Base-by-base conservation (phyloP, 306 rosid genomes). In the Luffa aegyptiaca region DNA sequence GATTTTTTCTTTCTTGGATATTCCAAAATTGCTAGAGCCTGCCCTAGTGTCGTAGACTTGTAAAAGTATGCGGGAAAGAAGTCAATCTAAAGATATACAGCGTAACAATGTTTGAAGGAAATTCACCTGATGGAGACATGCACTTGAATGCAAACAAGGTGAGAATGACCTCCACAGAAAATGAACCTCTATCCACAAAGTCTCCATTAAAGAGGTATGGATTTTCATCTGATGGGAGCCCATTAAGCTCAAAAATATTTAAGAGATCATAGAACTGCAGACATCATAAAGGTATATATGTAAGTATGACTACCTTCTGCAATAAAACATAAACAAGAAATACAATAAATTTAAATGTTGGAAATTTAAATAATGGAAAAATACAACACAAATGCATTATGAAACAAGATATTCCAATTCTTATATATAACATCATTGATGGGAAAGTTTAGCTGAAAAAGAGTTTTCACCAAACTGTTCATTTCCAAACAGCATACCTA, bases 191-290 rank as follows among this genome's bases (percentile, higher is more conserved):
- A 80, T 96, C 99, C 84, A 96, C 99, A 85, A 96, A 96, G 88
- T 96, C 99, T 64, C 99, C 99, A 72, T 96, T 96, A 77, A 96
- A 96, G 42, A 96, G 93, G 83, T 93, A 96, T 1, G 99, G 99
- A 89, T 96, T 96, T 83, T 96, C 98, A n/a, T 96, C 98, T 26
- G 99, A 96, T 39, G 99, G 99, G 87, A 96, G 96, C 80, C 99
- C 99, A 73, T 96, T 96, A 62, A 91, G 98, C 94, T 96, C 99
- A 89, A 96, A 96, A 79, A 96, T 96, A 81, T 96, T 93, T 80
- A 96, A 64, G 85, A 96, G 99, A 81, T 96, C 99, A 42, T 89
- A 96, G 85, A 83, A 96, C 99, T 96, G 98, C 93, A 89, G 42
- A 66, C 82, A 82, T 52, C 42, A 75, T 9, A 75, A 17, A 75